A percentile compares a stretch with the other conserved stretches of the same genome.
Conservation (phyloP, 192 early-diverging fungal species). For the Rhizoclosmatium globosum region DNA sequence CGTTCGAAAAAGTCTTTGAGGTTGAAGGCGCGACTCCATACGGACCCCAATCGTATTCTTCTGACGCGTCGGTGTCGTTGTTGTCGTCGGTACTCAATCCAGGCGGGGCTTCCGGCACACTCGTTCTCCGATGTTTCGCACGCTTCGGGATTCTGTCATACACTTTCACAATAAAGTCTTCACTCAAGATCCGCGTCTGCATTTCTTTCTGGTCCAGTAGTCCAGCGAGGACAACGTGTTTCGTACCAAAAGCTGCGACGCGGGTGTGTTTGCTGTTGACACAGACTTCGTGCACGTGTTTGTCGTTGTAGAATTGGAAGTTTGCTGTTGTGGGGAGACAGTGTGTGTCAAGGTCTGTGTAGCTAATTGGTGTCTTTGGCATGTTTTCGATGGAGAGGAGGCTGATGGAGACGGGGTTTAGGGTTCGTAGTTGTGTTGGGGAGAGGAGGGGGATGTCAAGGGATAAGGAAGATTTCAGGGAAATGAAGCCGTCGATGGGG, state of each 20-base stretch:
- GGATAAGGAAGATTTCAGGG: not conserved
- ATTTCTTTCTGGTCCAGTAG: slow-evolving; percentile 1
- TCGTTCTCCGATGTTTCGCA: not conserved
- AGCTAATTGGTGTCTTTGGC: slow-evolving; percentile 9
- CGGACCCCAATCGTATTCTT: not conserved
- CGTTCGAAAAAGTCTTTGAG: not conserved
- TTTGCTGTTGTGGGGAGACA: slow-evolving; percentile 7
- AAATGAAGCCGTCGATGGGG: slow-evolving; percentile 16
- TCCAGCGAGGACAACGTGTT: slow-evolving; percentile 18
- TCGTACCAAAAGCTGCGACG: not conserved
- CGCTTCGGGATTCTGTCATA: slow-evolving; percentile 28
- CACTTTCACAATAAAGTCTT: slow-evolving; percentile 7
- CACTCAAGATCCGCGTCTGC: not conserved
- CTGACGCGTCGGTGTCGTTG: not conserved
- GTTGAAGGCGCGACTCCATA: slow-evolving; percentile 8
- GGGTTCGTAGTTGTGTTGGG: not conserved
- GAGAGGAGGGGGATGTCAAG: slow-evolving; percentile 22
- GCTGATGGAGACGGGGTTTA: slow-evolving; percentile 15
- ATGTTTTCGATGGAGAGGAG: slow-evolving; percentile 19
- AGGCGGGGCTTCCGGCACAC: not conserved
- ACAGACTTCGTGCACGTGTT: not conserved
- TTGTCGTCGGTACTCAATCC: not conserved
- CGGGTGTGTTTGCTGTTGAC: not conserved
- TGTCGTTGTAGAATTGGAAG: slow-evolving; percentile 27
- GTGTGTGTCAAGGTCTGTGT: not conserved